These are phyloP conservation scores for Eucalyptus camaldulensis DNA, from an alignment of 345 rosid genomes.

Conservation along the genomic window DNA sequence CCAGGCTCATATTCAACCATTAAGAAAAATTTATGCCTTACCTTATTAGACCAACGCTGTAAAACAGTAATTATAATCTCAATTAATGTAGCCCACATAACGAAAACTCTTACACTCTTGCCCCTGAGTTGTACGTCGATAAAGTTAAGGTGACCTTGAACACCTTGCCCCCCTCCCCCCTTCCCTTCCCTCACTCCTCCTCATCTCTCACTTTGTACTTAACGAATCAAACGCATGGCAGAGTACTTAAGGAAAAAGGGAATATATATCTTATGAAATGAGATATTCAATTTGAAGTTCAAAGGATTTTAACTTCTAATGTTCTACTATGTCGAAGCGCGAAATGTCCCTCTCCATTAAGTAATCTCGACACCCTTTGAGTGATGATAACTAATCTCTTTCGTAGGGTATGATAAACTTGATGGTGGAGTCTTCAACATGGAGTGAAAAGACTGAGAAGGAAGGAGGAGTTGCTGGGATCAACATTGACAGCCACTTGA, in stretches of 20 bases:
- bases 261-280: background rate
- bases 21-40: too few species aligned
- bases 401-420: background rate
- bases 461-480: background rate
- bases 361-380: background rate
- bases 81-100: too few species aligned
- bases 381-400: background rate
- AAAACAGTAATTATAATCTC: too few species aligned
- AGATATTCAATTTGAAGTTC: too few species aligned
- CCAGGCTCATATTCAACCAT: too few species aligned
- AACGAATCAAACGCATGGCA: background rate
- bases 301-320: background rate
- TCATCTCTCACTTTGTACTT: background rate
- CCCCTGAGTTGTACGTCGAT: background rate
- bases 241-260: background rate
- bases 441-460: background rate
- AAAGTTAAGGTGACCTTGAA: slow-evolving; percentile 3
- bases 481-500: slow-evolving; percentile 2
- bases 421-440: background rate
- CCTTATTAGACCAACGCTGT: too few species aligned
- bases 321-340: background rate
- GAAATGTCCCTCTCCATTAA: background rate
- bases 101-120: background rate
- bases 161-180: background rate
- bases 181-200: background rate